A percentile compares a stretch with the other conserved stretches of the same genome.
phyloP scores from a whole-genome alignment of 192 early-diverging fungal genomes.

The Chytriomyces sp. region DNA sequence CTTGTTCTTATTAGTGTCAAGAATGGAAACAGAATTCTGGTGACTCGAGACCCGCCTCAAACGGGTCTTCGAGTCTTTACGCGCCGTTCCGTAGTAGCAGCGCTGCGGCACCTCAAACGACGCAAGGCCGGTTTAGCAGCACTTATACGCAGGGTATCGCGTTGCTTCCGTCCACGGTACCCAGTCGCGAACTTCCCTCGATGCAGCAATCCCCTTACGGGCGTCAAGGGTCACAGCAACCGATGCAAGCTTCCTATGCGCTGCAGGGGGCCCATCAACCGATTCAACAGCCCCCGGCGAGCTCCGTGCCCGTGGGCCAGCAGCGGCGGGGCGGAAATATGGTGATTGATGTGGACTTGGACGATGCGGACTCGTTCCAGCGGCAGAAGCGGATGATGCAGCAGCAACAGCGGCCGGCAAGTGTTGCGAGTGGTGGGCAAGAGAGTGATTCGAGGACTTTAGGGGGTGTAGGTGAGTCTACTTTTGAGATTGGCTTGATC shows the following conservation, averaged over 20 bases:
- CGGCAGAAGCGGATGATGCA: background rate
- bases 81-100: too few species aligned
- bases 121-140: background rate
- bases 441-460: background rate
- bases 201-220: background rate
- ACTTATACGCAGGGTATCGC: background rate
- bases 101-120: background rate
- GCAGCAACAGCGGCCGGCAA: background rate
- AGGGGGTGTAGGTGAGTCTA: background rate
- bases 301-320: background rate
- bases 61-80: background rate
- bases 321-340: background rate
- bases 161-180: background rate
- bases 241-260: background rate
- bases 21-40: background rate
- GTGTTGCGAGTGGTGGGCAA: background rate
- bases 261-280: background rate
- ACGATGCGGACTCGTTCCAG: slow-evolving; percentile 6
- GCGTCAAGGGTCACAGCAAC: background rate
- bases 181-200: too few species aligned
- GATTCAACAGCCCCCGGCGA: background rate
- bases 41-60: background rate
- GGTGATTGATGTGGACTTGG: background rate
- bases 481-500: background rate
- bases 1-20: background rate